These are phyloP conservation scores for Vicia faba DNA, from an alignment of 306 rosid genomes.

Conservation along the genomic window DNA sequence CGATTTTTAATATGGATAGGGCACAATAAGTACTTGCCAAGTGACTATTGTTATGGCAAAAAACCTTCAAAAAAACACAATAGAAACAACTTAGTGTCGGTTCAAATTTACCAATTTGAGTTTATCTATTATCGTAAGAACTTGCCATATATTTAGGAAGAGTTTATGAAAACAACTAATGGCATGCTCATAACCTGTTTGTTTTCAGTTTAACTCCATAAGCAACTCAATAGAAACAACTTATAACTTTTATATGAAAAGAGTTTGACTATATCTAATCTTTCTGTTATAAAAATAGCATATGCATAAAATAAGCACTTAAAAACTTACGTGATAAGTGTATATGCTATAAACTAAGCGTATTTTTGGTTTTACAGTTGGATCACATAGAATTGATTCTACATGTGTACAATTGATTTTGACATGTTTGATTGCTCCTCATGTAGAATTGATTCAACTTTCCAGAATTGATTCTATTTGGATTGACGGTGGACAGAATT, in stretches of 20 bases:
- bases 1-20: constrained; percentile 72
- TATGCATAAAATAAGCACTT: not conserved
- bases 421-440: too few species aligned
- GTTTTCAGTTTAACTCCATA: not conserved
- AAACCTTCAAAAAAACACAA: constrained; percentile 50
- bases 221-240: too few species aligned
- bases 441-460: too few species aligned
- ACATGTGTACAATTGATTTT: too few species aligned
- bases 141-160: not conserved
- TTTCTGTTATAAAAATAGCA: not conserved
- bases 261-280: too few species aligned
- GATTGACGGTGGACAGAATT: too few species aligned
- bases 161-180: not conserved
- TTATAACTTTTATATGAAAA: not conserved
- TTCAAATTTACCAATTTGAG: not conserved
- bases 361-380: too few species aligned
- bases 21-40: constrained; percentile 94
- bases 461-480: too few species aligned
- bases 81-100: constrained; percentile 6
- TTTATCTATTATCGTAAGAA: not conserved
- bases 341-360: not conserved
- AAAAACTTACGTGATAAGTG: not conserved
- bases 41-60: constrained; percentile 64
- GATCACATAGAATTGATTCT: too few species aligned
- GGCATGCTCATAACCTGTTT: not conserved